Evolutionary conservation across 495 filamentous ascomycete species (phyloP).

Genomic region (Tuber calosporum): DNA sequence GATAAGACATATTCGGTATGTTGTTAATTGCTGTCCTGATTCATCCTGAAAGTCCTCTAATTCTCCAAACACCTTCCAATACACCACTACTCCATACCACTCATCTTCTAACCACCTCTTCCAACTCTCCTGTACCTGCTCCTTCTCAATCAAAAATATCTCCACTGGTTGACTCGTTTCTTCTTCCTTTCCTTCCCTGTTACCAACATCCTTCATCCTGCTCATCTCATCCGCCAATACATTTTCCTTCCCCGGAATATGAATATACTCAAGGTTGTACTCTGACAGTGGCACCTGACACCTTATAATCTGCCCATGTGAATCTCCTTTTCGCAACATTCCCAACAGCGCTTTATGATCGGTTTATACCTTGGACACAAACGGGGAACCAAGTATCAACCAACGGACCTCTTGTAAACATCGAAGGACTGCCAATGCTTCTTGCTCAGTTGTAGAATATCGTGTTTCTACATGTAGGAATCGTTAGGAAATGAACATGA

Average conservation of each 20-base stretch:
- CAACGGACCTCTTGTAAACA: not conserved
- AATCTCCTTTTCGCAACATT: not conserved
- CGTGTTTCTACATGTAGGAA: not conserved
- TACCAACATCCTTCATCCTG: not conserved
- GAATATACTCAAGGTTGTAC: not conserved
- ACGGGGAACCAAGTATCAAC: not conserved
- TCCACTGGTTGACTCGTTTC: not conserved
- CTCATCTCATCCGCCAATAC: not conserved
- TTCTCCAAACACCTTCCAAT: not conserved
- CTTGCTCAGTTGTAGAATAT: not conserved
- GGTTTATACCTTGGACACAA: not conserved
- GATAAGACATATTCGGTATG: too few species aligned
- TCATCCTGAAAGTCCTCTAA: too few species aligned
- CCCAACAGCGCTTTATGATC: not conserved
- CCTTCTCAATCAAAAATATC: not conserved
- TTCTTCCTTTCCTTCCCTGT: not conserved
- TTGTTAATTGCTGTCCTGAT: too few species aligned
- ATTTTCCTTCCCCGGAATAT: not conserved
- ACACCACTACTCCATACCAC: not conserved
- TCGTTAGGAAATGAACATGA: conserved; percentile 7
- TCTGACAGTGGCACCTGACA: not conserved
- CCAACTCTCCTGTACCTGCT: not conserved
- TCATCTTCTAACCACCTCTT: not conserved
- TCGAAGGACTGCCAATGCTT: not conserved
- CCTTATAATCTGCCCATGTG: not conserved